Conservation (phyloP, 1,139 yeast species). For the Cylindricascospora bacillispora region DNA sequence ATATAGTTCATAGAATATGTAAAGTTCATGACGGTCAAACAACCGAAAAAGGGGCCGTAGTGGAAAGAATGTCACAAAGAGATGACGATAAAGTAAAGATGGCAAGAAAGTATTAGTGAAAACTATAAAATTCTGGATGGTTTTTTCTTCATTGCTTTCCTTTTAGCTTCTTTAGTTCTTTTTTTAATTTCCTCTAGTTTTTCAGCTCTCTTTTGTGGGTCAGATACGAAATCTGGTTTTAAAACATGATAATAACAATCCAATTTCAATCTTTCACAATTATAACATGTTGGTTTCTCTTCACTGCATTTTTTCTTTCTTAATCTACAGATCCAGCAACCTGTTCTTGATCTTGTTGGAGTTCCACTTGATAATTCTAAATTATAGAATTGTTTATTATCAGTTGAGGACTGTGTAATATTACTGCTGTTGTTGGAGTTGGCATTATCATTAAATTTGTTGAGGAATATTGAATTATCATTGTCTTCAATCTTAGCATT, state of each 20-base stretch:
- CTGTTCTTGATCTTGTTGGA: slow-evolving; percentile 38
- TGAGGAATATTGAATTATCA: not conserved
- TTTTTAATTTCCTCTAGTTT: slow-evolving; percentile 40
- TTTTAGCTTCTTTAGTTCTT: slow-evolving; percentile 25
- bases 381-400: slow-evolving; percentile 1
- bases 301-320: slow-evolving; percentile 57
- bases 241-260: slow-evolving; percentile 35
- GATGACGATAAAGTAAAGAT: too few relatives aligned
- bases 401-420: not conserved
- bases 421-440: not conserved
- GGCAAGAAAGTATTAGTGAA: too few relatives aligned
- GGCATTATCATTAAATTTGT: not conserved
- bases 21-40: too few relatives aligned
- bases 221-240: slow-evolving; percentile 45
- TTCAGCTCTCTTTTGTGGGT: slow-evolving; percentile 28
- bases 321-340: slow-evolving; percentile 60
- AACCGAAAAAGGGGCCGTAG: too few relatives aligned
- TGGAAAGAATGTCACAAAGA: too few relatives aligned
- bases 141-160: slow-evolving; percentile 24
- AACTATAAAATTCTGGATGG: too few relatives aligned
- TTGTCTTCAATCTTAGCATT: not conserved
- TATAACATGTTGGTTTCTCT: slow-evolving; percentile 42
- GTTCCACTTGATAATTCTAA: slow-evolving; percentile 5
- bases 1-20: too few relatives aligned
- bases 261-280: slow-evolving; percentile 40